Conservation (phyloP, 2,329 filamentous ascomycete genomes). For the Sclerotinia subarctica region DNA sequence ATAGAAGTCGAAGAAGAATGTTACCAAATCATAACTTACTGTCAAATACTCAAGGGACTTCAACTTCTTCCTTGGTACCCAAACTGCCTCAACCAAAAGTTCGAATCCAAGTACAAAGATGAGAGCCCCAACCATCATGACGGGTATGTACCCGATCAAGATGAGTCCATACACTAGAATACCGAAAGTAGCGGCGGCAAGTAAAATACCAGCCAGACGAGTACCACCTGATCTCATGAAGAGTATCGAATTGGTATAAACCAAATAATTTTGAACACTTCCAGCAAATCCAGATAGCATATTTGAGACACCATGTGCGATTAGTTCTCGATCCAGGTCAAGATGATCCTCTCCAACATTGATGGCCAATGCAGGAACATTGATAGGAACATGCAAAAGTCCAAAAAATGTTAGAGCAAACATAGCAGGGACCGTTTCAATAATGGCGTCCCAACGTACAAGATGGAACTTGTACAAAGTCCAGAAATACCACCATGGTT, state of each 20-base stretch:
- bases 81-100: conserved; percentile 81
- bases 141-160: conserved; percentile 89
- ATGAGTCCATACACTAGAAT: conserved; percentile 83
- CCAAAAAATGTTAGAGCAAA: conserved; percentile 97
- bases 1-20: background rate
- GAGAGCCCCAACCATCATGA: conserved; percentile 93
- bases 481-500: conserved; percentile 98
- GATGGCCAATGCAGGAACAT: conserved; percentile 88
- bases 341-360: conserved; percentile 90
- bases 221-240: conserved; percentile 91
- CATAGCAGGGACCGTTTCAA: conserved; percentile 89
- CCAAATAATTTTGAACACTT: conserved; percentile 94
- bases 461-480: conserved; percentile 83
- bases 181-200: conserved; percentile 75
- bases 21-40: conserved; percentile 44
- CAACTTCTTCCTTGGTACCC: conserved; percentile 83
- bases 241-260: conserved; percentile 96
- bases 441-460: conserved; percentile 79
- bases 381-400: conserved; percentile 94
- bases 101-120: conserved; percentile 96
- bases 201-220: conserved; percentile 78
- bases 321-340: conserved; percentile 84
- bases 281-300: conserved; percentile 80
- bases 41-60: conserved; percentile 86
- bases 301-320: conserved; percentile 91